Evolutionary conservation across 2,329 filamentous ascomycete species (phyloP).

Genomic region (Xylaria sp.): DNA sequence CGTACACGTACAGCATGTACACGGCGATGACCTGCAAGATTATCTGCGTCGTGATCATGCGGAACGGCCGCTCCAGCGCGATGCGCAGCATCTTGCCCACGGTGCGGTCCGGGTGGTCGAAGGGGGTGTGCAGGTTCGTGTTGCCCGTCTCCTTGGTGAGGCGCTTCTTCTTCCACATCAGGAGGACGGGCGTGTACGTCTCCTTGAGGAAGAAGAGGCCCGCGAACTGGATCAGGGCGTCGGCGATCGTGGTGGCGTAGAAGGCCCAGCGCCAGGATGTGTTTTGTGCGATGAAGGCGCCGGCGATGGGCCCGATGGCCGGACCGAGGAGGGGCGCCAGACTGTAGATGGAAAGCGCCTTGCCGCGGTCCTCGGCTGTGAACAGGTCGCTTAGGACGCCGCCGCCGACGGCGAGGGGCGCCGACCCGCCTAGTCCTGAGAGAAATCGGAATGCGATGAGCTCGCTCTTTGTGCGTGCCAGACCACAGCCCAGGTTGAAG

Average conservation of each 20-base stretch:
- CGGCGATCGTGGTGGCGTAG: conserved; percentile 72
- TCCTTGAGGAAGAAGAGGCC: conserved; percentile 71
- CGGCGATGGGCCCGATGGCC: conserved; percentile 72
- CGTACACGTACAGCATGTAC: conserved; percentile 66
- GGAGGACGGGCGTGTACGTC: conserved; percentile 73
- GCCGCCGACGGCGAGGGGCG: conserved; percentile 57
- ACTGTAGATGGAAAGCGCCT: conserved; percentile 71
- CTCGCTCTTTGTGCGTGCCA: conserved; percentile 62
- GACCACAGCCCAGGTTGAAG: conserved; percentile 70
- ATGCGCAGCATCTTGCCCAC: conserved; percentile 51
- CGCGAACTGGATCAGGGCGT: conserved; percentile 68
- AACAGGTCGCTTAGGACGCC: conserved; percentile 58
- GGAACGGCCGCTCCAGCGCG: conserved; percentile 60
- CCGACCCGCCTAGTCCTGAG: conserved; percentile 68
- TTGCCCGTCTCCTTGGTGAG: conserved; percentile 70
- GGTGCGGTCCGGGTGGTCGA: conserved; percentile 58
- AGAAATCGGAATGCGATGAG: conserved; percentile 70
- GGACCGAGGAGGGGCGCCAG: conserved; percentile 73
- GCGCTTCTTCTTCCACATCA: conserved; percentile 66
- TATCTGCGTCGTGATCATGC: conserved; percentile 62
- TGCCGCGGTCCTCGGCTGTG: conserved; percentile 69
- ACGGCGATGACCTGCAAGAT: conserved; percentile 64
- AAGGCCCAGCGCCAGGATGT: conserved; percentile 81
- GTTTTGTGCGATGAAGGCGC: conserved; percentile 72
- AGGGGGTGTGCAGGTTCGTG: conserved; percentile 58